Percentiles rank a stretch among this genome's conserved stretches.
Evolutionary conservation across 2,329 filamentous ascomycete genomes (phyloP).

Genomic region (Paraphaeosphaeria minitans): DNA sequence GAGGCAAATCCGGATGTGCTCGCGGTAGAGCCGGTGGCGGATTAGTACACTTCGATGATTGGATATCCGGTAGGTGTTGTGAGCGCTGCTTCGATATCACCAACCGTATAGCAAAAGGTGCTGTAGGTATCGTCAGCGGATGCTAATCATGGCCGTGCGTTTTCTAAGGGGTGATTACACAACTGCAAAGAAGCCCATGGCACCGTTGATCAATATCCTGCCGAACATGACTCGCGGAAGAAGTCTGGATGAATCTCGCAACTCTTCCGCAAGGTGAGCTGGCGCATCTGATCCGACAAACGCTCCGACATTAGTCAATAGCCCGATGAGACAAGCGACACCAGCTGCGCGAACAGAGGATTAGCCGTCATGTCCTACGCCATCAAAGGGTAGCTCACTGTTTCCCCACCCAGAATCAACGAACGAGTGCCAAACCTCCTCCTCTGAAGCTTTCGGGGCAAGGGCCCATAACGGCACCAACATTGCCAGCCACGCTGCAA

Average conservation of each 20-base stretch:
- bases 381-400: background rate
- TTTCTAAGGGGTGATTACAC: background rate
- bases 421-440: background rate
- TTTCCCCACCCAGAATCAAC: background rate
- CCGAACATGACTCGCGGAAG: conserved; percentile 49
- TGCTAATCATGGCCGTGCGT: background rate
- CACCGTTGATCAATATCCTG: conserved; percentile 45
- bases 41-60: conserved; percentile 19
- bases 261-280: conserved; percentile 40
- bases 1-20: conserved; percentile 8
- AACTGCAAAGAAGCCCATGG: conserved; percentile 43
- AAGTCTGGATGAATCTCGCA: conserved; percentile 38
- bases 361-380: background rate
- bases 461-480: conserved; percentile 42
- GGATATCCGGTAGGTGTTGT: conserved; percentile 1
- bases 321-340: conserved; percentile 15
- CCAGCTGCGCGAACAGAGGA: conserved; percentile 23
- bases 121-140: background rate
- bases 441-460: background rate
- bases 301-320: background rate
- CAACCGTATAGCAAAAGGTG: conserved; percentile 1
- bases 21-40: conserved; percentile 14
- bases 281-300: conserved; percentile 2
- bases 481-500: conserved; percentile 57
- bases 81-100: background rate